Conservation (phyloP, 2,329 filamentous ascomycete species). For the Incumbomyces delicatus region DNA sequence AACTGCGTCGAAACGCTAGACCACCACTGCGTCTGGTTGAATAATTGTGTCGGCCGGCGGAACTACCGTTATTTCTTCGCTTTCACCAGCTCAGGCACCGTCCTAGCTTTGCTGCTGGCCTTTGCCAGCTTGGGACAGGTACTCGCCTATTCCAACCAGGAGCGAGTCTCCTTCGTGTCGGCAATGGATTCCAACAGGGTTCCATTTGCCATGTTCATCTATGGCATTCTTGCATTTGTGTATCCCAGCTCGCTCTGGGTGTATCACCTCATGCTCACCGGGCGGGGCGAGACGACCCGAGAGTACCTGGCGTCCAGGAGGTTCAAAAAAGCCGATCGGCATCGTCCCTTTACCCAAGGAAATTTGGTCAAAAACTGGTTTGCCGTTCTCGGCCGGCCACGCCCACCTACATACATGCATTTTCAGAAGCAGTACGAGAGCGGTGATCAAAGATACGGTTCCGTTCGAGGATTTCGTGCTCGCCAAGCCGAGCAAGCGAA, state of each 20-base stretch:
- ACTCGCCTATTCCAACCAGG: conserved; percentile 56
- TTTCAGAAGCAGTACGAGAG: conserved; percentile 70
- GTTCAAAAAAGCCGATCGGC: conserved; percentile 82
- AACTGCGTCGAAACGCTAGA: conserved; percentile 96
- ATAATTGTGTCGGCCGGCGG: conserved; percentile 92
- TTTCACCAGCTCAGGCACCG: conserved; percentile 70
- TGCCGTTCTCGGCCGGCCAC: conserved; percentile 69
- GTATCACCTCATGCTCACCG: conserved; percentile 88
- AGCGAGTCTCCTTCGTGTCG: conserved; percentile 56
- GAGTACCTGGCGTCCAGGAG: conserved; percentile 96
- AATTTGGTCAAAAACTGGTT: conserved; percentile 68
- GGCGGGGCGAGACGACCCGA: conserved; percentile 83
- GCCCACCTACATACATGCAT: conserved; percentile 76
- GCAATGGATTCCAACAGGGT: conserved; percentile 64
- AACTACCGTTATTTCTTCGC: conserved; percentile 98
- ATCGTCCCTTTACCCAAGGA: conserved; percentile 78
- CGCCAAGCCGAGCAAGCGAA: conserved; percentile 43
- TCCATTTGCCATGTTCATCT: conserved; percentile 81
- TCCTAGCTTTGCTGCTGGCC: conserved; percentile 67
- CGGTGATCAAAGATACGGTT: conserved; percentile 76
- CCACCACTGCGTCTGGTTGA: conserved; percentile 97
- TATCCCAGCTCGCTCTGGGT: conserved; percentile 77
- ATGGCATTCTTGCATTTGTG: conserved; percentile 60
- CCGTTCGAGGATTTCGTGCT: conserved; percentile 42
- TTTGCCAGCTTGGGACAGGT: conserved; percentile 73